Percentiles rank a stretch among this genome's conserved stretches.
phyloP scores from a whole-genome alignment of 305 asterid genomes.

The Coffea humblotiana region DNA sequence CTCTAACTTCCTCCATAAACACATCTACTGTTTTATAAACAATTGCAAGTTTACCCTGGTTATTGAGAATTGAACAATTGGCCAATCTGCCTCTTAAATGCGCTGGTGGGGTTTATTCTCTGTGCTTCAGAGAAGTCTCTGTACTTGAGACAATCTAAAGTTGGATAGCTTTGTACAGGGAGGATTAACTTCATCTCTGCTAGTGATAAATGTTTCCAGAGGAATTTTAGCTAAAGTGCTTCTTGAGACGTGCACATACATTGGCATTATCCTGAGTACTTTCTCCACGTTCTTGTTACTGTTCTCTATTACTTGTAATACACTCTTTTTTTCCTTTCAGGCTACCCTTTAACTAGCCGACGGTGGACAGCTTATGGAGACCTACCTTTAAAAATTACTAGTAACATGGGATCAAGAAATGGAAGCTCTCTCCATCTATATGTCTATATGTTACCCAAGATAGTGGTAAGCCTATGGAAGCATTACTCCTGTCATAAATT shows the following conservation, averaged over 20 bases:
- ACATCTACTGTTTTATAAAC: background rate
- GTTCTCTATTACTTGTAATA: background rate
- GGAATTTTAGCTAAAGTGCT: background rate
- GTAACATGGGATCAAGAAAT: background rate
- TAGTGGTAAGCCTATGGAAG: background rate
- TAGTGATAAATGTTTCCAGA: background rate
- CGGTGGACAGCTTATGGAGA: background rate
- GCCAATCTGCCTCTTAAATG: background rate
- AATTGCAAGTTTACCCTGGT: background rate
- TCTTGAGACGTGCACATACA: background rate
- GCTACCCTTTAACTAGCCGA: constrained; percentile 18
- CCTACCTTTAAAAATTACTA: background rate
- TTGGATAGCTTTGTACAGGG: background rate
- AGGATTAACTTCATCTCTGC: background rate
- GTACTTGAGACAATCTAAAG: no score
- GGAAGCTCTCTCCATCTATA: background rate
- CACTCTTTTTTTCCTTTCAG: background rate
- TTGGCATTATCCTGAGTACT: background rate
- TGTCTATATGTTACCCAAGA: background rate
- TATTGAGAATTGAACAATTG: no score
- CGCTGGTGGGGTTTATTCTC: no score
- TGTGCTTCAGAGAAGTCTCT: background rate
- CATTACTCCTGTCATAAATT: background rate
- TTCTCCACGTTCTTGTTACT: background rate
- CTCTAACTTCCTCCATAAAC: background rate